These are phyloP conservation scores for Trypanosoma boissoni DNA, from an alignment of 208 protist species.

Conservation along the genomic window DNA sequence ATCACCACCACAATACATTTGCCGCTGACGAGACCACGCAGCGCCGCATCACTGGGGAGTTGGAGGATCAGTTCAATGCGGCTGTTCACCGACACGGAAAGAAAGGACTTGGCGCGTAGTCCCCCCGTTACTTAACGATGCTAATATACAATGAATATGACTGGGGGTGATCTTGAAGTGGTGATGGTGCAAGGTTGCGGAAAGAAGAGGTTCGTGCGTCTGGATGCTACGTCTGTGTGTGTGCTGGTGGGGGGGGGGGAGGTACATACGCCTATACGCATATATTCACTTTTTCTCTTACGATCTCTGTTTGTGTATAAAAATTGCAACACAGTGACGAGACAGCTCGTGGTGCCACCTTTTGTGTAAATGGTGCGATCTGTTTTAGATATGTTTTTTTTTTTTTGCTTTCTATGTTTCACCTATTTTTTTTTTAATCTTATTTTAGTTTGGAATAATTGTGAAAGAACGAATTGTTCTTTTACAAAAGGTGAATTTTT, in stretches of 20 bases:
- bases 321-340: slow-evolving; percentile 6
- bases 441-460: background rate
- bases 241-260: no score
- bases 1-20: slow-evolving; percentile 38
- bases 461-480: background rate
- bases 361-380: no score
- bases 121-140: background rate
- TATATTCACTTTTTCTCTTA: no score
- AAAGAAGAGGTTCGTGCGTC: no score
- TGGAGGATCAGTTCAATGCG: slow-evolving; percentile 64
- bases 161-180: no score
- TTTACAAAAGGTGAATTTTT: background rate
- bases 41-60: slow-evolving; percentile 53
- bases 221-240: no score
- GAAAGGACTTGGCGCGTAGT: slow-evolving; percentile 74
- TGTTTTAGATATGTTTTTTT: background rate
- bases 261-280: no score
- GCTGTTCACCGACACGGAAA: slow-evolving; percentile 58
- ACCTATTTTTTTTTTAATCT: slow-evolving; percentile 16
- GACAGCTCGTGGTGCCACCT: no score
- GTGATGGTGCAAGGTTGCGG: no score
- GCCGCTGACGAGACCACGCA: slow-evolving; percentile 39
- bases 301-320: slow-evolving; percentile 7
- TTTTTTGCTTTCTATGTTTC: slow-evolving; percentile 14
- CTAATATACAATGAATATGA: slow-evolving; percentile 9